Evolutionary conservation across 2,329 filamentous ascomycete genomes (phyloP), one percentile per base, ranked within the genome.

Genomic region (Mycosphaerella sp.): DNA sequence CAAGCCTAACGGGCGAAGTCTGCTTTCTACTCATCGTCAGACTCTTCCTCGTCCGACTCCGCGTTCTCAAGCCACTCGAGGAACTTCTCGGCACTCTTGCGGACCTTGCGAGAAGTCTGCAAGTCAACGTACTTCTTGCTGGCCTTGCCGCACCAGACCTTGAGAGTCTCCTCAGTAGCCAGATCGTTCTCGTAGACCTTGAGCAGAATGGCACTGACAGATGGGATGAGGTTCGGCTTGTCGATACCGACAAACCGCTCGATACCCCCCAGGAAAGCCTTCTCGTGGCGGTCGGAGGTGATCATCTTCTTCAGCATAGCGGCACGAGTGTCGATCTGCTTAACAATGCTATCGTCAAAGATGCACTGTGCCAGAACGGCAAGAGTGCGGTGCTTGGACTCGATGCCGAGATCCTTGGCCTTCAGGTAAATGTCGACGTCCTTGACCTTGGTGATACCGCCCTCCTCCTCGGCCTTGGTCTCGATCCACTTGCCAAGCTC

Each of bases 71-170:
- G 88, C 91, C 90, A 97, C 64, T 84, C 86, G 66, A 96, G 79
- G 80, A 98, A 98, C 59, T 87, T 85, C 76, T 94, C 87, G 48
- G 93, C 89, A 59, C 88, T 86, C 78, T 94, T 91, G 75, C 90
- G 89, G 57, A 97, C 89, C 79, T 94, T 95, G 79, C 89, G 91
- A 75, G 89, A 95, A 55, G 84, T 90, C 54, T 84, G 69, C 55
- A 94, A 73, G 69, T 97, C 91, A 62, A 94, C 87, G 70, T 97
- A 97, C 77, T 96, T 96, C 85, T 95, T 96, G 81, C 89, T 95
- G 53, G 91, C 89, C 79, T 93, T 95, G 68, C 81, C 79, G 59
- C 90, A 91, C 91, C 93, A 98, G 62, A 85, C 85, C 72, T 85
- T 87, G 68, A 95, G 82, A 13, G 89, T 81, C 58, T 95, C 90